phyloP scores from a whole-genome alignment of 2,329 filamentous ascomycete species.

The Dactylellina sp. region DNA sequence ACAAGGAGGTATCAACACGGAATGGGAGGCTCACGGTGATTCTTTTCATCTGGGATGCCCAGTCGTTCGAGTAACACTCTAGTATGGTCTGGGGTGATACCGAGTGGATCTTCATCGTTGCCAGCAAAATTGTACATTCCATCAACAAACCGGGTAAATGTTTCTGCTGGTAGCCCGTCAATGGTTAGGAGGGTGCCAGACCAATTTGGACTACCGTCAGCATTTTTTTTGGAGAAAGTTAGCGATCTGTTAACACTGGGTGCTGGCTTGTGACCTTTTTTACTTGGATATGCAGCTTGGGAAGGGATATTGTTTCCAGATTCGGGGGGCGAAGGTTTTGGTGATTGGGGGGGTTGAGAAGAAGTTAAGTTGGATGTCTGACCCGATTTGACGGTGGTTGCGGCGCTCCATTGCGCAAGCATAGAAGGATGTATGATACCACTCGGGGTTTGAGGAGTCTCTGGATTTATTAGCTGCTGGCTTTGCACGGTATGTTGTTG shows the following conservation, averaged over 20 bases:
- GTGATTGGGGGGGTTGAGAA: slow-evolving; percentile 3
- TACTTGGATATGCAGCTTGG: slow-evolving; percentile 1
- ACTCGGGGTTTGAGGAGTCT: not conserved
- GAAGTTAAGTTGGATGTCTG: slow-evolving; percentile 7
- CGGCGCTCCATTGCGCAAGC: slow-evolving; percentile 37
- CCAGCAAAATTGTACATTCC: slow-evolving; percentile 45
- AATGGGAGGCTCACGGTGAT: slow-evolving; percentile 37
- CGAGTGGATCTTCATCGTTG: slow-evolving; percentile 26
- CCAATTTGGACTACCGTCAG: slow-evolving; percentile 51
- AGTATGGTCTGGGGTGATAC: slow-evolving; percentile 41
- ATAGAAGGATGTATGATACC: slow-evolving; percentile 51
- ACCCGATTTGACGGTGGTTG: slow-evolving; percentile 4
- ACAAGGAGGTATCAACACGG: not conserved
- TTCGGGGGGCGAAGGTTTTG: not conserved
- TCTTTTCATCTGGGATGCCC: slow-evolving; percentile 37
- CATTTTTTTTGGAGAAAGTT: slow-evolving; percentile 49
- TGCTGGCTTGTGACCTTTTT: slow-evolving; percentile 19
- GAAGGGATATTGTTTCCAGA: not conserved
- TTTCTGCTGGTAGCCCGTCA: slow-evolving; percentile 42
- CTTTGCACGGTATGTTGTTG: not conserved
- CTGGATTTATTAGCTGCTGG: not conserved
- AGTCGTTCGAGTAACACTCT: slow-evolving; percentile 30
- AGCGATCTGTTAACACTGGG: slow-evolving; percentile 42
- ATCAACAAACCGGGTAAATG: slow-evolving; percentile 47
- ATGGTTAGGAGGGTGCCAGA: slow-evolving; percentile 33